Evolutionary conservation across 1,284 basidiomycete species (phyloP), one percentile per base, ranked within the genome.

Genomic region (Blastosporella zonata): DNA sequence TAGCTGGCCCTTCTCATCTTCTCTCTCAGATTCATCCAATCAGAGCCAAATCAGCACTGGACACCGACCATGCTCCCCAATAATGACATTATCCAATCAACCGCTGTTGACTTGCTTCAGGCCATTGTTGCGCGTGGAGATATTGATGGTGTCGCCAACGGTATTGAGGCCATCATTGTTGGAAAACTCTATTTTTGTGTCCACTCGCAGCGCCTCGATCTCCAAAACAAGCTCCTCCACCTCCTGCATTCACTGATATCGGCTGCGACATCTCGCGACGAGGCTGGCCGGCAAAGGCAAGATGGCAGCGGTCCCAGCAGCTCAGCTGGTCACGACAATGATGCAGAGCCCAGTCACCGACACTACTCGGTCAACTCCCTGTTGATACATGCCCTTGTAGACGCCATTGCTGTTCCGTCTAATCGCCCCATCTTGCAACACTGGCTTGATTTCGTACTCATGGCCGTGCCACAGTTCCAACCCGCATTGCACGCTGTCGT

Each of bases 371-470:
- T 83, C 33, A 85, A 87, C 56, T 76, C 87, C 0, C 73, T 94
- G 9, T 71, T 98, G 22, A 76, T 90, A 0, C 85, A 86, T 55
- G 83, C 87, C 1, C 71, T 98, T 17, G 74, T 89, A 13, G 89
- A 93, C 60, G 96, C 91, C 0, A 82, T 98, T 35, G 73, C 84
- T 3, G 66, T 73, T 3, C 70, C 76, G 4, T 70, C 77, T 18
- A 96, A 95, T 66, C 81, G 85, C 17, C 77, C 90, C 1, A 77
- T 95, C 18, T 68, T 97, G 10, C 93, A 96, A 61, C 91, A 97
- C 62, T 99, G 96, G 96, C 77, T 97, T 18, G 96, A 98, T 65
- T 98, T 99, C 63, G 77, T 97, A 49, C 78, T 97, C 46, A 92
- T 92, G 85, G 90, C 91, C 0, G 72, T 95, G 6, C 85, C 91